A percentile compares a stretch with the other conserved stretches of the same genome.
phyloP scores from a whole-genome alignment of 1,284 basidiomycete species.

The Flammula alnicola region DNA sequence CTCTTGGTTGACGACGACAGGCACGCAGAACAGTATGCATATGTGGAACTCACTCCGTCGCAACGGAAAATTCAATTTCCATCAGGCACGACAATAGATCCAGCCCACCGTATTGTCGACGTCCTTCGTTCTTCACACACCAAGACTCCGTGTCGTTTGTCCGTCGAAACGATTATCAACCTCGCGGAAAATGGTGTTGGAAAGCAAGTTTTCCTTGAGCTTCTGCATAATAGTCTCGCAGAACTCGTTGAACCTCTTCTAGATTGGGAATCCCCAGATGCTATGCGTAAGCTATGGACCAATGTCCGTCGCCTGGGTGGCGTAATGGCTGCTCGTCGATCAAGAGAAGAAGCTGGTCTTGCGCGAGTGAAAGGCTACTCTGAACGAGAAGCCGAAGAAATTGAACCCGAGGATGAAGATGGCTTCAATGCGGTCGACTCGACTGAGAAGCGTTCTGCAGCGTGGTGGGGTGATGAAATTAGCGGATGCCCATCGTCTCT shows the following conservation, averaged over 20 bases:
- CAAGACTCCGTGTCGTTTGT: constrained; percentile 44
- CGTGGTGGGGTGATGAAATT: constrained; percentile 57
- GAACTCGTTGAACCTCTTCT: constrained; percentile 42
- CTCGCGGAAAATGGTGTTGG: constrained; percentile 56
- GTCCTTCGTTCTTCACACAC: constrained; percentile 50
- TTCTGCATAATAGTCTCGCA: constrained; percentile 42
- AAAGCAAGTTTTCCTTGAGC: constrained; percentile 37
- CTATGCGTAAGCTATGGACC: constrained; percentile 47
- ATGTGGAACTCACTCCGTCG: constrained; percentile 50
- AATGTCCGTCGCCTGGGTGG: constrained; percentile 45
- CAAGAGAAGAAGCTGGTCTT: constrained; percentile 46
- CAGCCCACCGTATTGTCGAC: constrained; percentile 48
- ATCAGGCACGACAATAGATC: constrained; percentile 33
- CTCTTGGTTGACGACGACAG: constrained; percentile 45
- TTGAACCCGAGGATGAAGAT: constrained; percentile 44
- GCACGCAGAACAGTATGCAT: constrained; percentile 33
- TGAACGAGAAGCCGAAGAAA: constrained; percentile 40
- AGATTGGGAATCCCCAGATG: constrained; percentile 47
- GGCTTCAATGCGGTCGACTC: constrained; percentile 32
- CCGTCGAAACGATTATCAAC: constrained; percentile 55
- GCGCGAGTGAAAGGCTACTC: constrained; percentile 49
- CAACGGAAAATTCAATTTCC: constrained; percentile 53
- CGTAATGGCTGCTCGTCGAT: constrained; percentile 47
- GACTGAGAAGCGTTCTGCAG: constrained; percentile 44
- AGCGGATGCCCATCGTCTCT: constrained; percentile 55